A percentile compares a stretch with the other conserved stretches of the same genome.
Evolutionary conservation across 2,329 filamentous ascomycete genomes (phyloP).

Genomic region (Alternaria postmessia): DNA sequence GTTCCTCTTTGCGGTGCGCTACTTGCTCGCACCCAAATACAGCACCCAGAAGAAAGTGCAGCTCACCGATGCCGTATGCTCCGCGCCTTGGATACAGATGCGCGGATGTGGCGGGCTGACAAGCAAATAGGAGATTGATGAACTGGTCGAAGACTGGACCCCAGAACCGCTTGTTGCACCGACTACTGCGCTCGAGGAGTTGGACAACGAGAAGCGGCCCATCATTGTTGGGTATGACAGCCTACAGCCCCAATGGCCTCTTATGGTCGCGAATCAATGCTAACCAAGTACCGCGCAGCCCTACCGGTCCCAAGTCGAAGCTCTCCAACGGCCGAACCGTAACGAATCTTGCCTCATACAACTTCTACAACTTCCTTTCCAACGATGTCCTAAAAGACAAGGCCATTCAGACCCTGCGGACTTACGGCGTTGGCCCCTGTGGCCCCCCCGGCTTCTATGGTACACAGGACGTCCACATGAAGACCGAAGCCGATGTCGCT

Average conservation of each 20-base stretch:
- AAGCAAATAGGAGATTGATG: conserved; percentile 79
- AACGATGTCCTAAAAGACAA: conserved; percentile 95
- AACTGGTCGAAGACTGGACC: conserved; percentile 94
- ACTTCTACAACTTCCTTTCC: conserved; percentile 96
- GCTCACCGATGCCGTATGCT: conserved; percentile 76
- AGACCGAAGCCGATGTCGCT: conserved; percentile 92
- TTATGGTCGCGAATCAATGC: conserved; percentile 1
- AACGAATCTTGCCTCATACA: conserved; percentile 91
- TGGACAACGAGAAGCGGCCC: conserved; percentile 83
- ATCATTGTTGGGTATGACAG: conserved; percentile 80
- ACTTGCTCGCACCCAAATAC: conserved; percentile 90
- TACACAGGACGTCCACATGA: conserved; percentile 97
- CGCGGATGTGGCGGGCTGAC: conserved; percentile 8
- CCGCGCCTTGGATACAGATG: background rate
- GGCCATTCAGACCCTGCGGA: conserved; percentile 90
- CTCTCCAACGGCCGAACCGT: conserved; percentile 88
- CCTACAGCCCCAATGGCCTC: background rate
- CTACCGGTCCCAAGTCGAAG: conserved; percentile 89
- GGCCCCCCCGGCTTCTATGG: conserved; percentile 98
- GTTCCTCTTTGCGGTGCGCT: conserved; percentile 93
- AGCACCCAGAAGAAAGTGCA: conserved; percentile 89
- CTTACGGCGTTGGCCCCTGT: conserved; percentile 95
- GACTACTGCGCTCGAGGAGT: conserved; percentile 76
- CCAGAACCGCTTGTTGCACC: conserved; percentile 87
- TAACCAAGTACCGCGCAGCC: conserved; percentile 59